Evolutionary conservation across 1,284 basidiomycete species (phyloP), one percentile per base, ranked within the genome.

Genomic region (Puccinia novopanici): DNA sequence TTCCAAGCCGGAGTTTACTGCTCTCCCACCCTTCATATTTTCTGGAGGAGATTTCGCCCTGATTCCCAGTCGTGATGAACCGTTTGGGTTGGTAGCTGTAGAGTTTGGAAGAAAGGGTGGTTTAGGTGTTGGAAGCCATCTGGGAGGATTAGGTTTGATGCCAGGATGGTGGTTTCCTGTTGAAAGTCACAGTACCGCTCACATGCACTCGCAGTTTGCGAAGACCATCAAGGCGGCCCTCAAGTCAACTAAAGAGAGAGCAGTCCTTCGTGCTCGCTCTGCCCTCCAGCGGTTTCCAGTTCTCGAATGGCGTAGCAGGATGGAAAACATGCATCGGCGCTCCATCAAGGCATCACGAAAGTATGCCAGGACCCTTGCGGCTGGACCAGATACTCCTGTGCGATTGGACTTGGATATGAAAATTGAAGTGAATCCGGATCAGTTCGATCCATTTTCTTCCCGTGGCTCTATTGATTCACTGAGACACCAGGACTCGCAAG

Each of bases 101-200:
- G 94, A 95, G 86, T 96, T 96, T 86, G 94, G 94, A 86, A 89
- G 94, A 83, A 95, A 95, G 87, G 94, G 94, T 89, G 94, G 94
- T 82, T 89, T 96, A 77, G 94, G 94, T 88, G 94, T 96, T 83
- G 94, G 94, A 84, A 90, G 91, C 87, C 92, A 94, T 85, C 89
- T 95, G 42, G 94, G 94, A 86, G 94, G 94, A 89, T 89, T 96
- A 65, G 94, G 94, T 87, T 88, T 96, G 83, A 96, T 96, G 94
- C 94, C 94, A 84, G 94, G 94, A 88, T 95, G 94, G 94, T 81
- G 79, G 79, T 81, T 81, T 67, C 79, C 79, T 10, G 94, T 96
- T 67, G 94, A 96, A 87, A 94, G 92, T 0, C 93, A 88, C 82
- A 92, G 93, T 50, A 93, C 93, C 9, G 91, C 90, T 63, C 94